A percentile compares a stretch with the other conserved stretches of the same genome.
phyloP scores from a whole-genome alignment of 495 filamentous ascomycete genomes.

The Sordaria brevicollis region DNA sequence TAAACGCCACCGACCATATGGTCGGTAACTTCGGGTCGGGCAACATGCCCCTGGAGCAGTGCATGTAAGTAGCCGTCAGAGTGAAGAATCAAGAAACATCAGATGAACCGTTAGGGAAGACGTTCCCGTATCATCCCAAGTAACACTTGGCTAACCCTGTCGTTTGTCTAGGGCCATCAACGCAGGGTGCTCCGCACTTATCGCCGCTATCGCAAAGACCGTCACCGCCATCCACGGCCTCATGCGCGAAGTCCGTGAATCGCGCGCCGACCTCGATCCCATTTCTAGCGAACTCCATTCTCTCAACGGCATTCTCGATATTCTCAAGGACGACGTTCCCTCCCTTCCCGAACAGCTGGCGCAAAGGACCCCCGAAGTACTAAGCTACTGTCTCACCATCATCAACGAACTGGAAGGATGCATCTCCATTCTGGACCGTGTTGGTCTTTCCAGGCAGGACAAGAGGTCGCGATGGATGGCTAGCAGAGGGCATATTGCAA shows the following conservation, averaged over 20 bases:
- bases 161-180: slow-evolving; percentile 25
- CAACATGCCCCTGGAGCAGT: neutral
- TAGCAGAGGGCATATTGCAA: slow-evolving; percentile 22
- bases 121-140: neutral
- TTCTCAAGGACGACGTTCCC: slow-evolving; percentile 34
- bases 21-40: neutral
- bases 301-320: slow-evolving; percentile 30
- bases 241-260: slow-evolving; percentile 37
- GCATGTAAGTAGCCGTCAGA: neutral
- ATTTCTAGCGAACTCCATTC: slow-evolving; percentile 40
- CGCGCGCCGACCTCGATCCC: slow-evolving; percentile 32
- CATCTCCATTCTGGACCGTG: slow-evolving; percentile 18
- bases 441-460: slow-evolving; percentile 23
- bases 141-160: neutral
- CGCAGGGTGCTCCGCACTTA: slow-evolving; percentile 29
- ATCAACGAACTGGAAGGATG: slow-evolving; percentile 25
- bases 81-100: neutral
- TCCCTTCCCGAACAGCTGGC: slow-evolving; percentile 26
- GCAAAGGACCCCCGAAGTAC: slow-evolving; percentile 25
- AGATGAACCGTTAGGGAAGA: neutral
- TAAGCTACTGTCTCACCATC: slow-evolving; percentile 24
- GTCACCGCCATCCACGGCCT: slow-evolving; percentile 20
- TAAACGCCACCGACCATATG: neutral
- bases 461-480: slow-evolving; percentile 32
- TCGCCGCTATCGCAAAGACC: slow-evolving; percentile 24